Evolutionary conservation across 78 protist genomes (phyloP).

Genomic region (Dictyostelium citrinum): DNA sequence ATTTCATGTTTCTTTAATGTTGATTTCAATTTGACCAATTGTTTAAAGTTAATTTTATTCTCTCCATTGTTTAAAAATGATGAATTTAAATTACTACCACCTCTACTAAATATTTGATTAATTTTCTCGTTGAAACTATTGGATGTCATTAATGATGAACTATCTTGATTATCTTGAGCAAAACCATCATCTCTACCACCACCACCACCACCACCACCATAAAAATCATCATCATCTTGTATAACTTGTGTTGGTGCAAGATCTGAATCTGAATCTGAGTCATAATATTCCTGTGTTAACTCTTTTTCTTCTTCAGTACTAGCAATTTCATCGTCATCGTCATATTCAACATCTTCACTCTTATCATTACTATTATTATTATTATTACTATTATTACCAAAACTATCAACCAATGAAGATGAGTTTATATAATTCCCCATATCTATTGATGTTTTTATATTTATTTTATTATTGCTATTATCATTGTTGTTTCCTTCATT

Average conservation of each 20-base stretch:
- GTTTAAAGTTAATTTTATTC: constrained; percentile 15
- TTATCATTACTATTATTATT: background rate
- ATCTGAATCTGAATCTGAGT: background rate
- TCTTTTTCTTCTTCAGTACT: background rate
- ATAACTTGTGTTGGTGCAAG: background rate
- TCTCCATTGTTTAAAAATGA: background rate
- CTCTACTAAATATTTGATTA: background rate
- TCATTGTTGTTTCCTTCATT: background rate
- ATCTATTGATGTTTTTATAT: constrained; percentile 16
- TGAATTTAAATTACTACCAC: background rate
- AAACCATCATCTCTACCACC: too few relatives aligned
- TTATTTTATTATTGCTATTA: background rate
- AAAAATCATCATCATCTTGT: background rate
- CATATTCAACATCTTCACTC: background rate
- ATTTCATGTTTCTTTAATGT: constrained; percentile 40
- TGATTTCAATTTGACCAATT: constrained; percentile 40
- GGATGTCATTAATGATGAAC: background rate
- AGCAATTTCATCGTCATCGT: background rate
- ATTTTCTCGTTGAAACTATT: background rate
- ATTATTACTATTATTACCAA: background rate
- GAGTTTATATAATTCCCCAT: constrained; percentile 27
- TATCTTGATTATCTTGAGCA: background rate
- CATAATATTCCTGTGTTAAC: background rate
- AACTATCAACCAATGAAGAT: background rate
- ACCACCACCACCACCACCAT: background rate